Evolutionary conservation across 1,284 basidiomycete species (phyloP).

Genomic region (Tilletia indica): DNA sequence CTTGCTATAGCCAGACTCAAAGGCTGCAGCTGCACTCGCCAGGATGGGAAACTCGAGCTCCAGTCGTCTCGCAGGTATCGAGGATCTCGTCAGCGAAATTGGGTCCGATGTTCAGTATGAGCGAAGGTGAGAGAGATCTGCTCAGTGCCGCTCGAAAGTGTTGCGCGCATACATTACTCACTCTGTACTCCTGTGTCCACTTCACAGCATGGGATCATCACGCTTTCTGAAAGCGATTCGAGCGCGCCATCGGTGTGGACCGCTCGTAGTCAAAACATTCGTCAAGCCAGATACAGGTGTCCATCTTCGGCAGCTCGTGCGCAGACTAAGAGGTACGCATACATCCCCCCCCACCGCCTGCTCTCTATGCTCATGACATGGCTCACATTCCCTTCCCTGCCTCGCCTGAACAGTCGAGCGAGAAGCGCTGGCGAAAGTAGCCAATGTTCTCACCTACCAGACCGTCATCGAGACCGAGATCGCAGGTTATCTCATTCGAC

Average conservation of each 20-base stretch:
- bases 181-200: background rate
- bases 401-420: constrained; percentile 62
- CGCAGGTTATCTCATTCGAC: constrained; percentile 89
- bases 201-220: constrained; percentile 74
- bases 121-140: constrained; percentile 29
- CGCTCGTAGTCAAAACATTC: constrained; percentile 76
- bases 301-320: constrained; percentile 68
- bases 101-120: constrained; percentile 51
- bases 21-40: background rate
- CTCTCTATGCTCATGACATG: too few species aligned
- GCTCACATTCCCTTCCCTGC: background rate
- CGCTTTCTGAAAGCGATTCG: constrained; percentile 91
- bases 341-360: background rate
- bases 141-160: background rate
- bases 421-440: constrained; percentile 77
- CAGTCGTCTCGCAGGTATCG: constrained; percentile 38
- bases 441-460: constrained; percentile 87
- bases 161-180: background rate
- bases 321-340: constrained; percentile 67
- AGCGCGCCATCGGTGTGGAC: constrained; percentile 70
- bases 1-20: background rate
- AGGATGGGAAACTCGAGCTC: constrained; percentile 42
- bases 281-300: constrained; percentile 75
- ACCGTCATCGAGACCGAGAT: constrained; percentile 90
- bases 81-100: constrained; percentile 44